Evolutionary conservation across 2,329 filamentous ascomycete genomes (phyloP).

Genomic region (Clonostachys rhizophaga): DNA sequence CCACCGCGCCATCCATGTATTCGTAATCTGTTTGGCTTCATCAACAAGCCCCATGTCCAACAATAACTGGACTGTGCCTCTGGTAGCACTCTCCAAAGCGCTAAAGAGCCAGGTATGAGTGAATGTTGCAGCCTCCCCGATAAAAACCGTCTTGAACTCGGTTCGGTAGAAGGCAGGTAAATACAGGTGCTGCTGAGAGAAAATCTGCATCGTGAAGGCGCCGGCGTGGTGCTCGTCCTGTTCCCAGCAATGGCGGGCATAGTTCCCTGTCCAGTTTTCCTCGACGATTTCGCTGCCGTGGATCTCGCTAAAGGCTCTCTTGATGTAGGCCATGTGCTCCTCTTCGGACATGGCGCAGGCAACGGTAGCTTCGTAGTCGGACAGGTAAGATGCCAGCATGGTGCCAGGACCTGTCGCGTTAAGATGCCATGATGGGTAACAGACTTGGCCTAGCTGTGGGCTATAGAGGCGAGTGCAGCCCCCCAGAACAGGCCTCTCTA

Average conservation of each 20-base stretch:
- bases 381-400: conserved; percentile 56
- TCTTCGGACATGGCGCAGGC: conserved; percentile 45
- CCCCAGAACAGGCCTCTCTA: conserved; percentile 52
- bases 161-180: conserved; percentile 69
- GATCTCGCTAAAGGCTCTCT: conserved; percentile 62
- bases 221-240: conserved; percentile 56
- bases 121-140: conserved; percentile 65
- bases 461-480: conserved; percentile 59
- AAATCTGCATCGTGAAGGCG: conserved; percentile 54
- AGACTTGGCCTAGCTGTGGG: conserved; percentile 54
- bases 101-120: conserved; percentile 69
- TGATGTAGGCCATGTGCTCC: conserved; percentile 58
- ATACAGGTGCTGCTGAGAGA: conserved; percentile 65
- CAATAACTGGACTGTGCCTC: conserved; percentile 60
- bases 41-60: conserved; percentile 24
- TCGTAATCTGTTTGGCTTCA: conserved; percentile 7
- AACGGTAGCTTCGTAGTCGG: conserved; percentile 24
- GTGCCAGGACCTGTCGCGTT: conserved; percentile 61
- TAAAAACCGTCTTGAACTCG: conserved; percentile 60
- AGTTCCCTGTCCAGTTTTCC: conserved; percentile 57
- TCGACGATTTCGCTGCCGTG: conserved; percentile 41
- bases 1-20: conserved; percentile 5
- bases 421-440: conserved; percentile 64
- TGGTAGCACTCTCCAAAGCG: conserved; percentile 62
- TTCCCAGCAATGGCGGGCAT: conserved; percentile 62